Base-by-base conservation (phyloP, 1,284 basidiomycete genomes). In the Tylopilus sp. region DNA sequence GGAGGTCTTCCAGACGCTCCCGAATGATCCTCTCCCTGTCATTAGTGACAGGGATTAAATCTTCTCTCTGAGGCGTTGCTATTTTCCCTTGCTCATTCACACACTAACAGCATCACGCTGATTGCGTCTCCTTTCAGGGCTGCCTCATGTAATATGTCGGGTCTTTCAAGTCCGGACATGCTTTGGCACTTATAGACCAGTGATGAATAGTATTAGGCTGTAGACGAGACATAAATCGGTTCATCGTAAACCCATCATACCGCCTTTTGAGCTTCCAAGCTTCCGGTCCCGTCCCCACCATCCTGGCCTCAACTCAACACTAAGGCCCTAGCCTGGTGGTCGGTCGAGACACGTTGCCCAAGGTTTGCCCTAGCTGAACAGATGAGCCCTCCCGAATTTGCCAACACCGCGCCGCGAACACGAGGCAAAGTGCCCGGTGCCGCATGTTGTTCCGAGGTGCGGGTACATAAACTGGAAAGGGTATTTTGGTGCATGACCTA, bases 1-100 rank as follows among this genome's bases (percentile, higher is more conserved):
- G 59, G 40, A 55, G 64, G 64, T 61, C 60, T 21, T 31, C n/a
- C 8, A 29, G 64, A 53, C 59, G 67, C 64, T 66, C 35, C 60
- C 53, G 53, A 41, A 53, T 64, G 64, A 65, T 54, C 25, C 21
- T 23, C 28, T 55, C 46, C 51, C 52, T 28, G 51, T 51, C 49
- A 2, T 15, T 10, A 6, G 5, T 12, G 41, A 40, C 51, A 28
- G 60, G 60, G 54, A 52, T 23, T 3, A 8, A 48, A 65, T 65
- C 64, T 65, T 65, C 64, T 65, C 67, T 69, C 67, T 69, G 64
- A 65, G 19, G 48, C 35, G 11, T 51, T 31, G 16, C 37, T 42
- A 8, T 54, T 48, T 6, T 31, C n/a, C 19, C 12, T 21, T 19
- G 2, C 31, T 38, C 31, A 6, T 40, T 33, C 26, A 40, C n/a